A percentile compares a stretch with the other conserved stretches of the same genome.
Evolutionary conservation across 139 green algal species (phyloP).

Genomic region (Chlorella sorokiniana): DNA sequence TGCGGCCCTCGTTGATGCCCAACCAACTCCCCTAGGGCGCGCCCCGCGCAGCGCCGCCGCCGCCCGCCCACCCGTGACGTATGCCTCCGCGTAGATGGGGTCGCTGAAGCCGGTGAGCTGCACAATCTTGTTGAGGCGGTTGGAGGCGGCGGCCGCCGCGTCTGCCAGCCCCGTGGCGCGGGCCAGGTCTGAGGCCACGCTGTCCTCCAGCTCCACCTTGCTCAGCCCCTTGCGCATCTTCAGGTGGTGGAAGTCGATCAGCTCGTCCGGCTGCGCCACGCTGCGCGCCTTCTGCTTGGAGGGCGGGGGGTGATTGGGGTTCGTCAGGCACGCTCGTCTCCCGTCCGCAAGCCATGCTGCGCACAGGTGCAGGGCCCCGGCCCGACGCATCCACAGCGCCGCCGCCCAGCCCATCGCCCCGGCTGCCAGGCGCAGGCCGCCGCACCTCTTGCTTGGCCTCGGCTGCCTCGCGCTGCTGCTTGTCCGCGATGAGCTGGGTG

Average conservation of each 20-base stretch:
- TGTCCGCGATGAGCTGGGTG: conserved; percentile 77
- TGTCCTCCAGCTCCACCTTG: conserved; percentile 88
- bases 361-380: background rate
- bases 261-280: conserved; percentile 77
- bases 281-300: conserved; percentile 44
- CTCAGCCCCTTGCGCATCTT: conserved; percentile 79
- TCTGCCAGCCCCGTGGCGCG: conserved; percentile 33
- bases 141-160: conserved; percentile 8
- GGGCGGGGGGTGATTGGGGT: no score
- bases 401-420: background rate
- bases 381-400: no score
- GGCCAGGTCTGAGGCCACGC: conserved; percentile 30
- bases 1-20: no score
- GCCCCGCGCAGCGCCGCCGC: background rate
- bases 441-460: conserved; percentile 57
- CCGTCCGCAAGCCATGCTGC: background rate
- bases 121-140: conserved; percentile 86
- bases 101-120: conserved; percentile 97
- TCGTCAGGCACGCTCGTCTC: no score
- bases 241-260: conserved; percentile 88
- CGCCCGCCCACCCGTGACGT: conserved; percentile 66
- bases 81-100: conserved; percentile 97
- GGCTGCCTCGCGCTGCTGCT: conserved; percentile 64
- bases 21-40: no score
- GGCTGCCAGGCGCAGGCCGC: background rate